Evolutionary conservation across 176 grass and related monocot genomes (phyloP).

Genomic region (Cenchrus purpureus): DNA sequence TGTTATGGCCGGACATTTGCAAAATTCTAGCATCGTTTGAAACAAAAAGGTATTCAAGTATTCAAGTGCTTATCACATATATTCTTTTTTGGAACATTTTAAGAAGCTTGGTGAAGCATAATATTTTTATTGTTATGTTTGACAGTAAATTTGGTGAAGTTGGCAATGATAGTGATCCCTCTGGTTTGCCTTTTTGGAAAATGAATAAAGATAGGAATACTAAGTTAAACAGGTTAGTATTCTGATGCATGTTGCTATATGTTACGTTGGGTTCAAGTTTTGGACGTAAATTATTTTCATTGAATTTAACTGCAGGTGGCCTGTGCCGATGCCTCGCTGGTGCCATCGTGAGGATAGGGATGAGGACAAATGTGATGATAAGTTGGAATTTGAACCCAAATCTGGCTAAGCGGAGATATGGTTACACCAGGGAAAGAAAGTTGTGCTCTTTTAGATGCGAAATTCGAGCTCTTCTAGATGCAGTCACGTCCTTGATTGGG

Average conservation of each 20-base stretch:
- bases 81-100: background rate
- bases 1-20: background rate
- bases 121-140: background rate
- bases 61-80: background rate
- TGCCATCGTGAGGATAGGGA: background rate
- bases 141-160: background rate
- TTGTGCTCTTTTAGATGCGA: too few species aligned
- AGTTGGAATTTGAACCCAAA: background rate
- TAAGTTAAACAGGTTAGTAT: slow-evolving; percentile 23
- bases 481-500: background rate
- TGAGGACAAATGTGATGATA: background rate
- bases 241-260: background rate
- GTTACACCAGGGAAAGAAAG: background rate
- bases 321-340: background rate
- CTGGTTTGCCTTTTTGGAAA: background rate
- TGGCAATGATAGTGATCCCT: background rate
- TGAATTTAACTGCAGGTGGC: background rate
- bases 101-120: background rate
- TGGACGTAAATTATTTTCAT: background rate
- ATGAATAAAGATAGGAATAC: background rate
- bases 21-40: background rate
- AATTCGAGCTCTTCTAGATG: background rate
- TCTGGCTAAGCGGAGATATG: background rate
- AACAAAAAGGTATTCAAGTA: background rate
- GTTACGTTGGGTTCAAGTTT: too few species aligned